A percentile compares a stretch with the other conserved stretches of the same genome.
Conservation (phyloP, 306 rosid species). For the Quillaja saponaria region DNA sequence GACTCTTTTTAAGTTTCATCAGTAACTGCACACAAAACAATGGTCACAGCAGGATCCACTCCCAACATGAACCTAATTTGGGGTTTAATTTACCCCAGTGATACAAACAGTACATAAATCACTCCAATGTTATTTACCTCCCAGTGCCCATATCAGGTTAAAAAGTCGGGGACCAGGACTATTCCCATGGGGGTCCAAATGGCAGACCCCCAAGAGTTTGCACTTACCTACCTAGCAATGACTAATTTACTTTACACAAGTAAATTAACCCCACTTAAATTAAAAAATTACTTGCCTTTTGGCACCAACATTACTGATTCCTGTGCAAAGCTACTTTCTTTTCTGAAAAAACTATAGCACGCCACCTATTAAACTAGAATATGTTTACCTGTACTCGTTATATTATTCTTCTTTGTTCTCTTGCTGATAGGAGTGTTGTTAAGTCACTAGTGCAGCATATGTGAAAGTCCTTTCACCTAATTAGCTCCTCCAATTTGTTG, state of each 20-base stretch:
- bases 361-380: constrained; percentile 37
- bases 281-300: constrained; percentile 53
- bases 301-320: constrained; percentile 43
- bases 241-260: constrained; percentile 33
- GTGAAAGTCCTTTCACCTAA: constrained; percentile 28
- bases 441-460: constrained; percentile 39
- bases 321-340: constrained; percentile 24
- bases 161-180: constrained; percentile 60
- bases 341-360: constrained; percentile 39
- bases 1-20: constrained; percentile 9
- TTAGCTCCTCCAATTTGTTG: constrained; percentile 51
- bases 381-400: constrained; percentile 35
- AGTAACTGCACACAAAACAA: constrained; percentile 27
- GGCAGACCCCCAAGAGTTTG: constrained; percentile 52
- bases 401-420: constrained; percentile 42
- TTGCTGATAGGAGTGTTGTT: constrained; percentile 39
- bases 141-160: constrained; percentile 66
- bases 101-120: constrained; percentile 39
- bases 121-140: constrained; percentile 34
- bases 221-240: constrained; percentile 46
- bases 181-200: constrained; percentile 56
- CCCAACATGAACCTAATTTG: constrained; percentile 56
- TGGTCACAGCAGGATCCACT: constrained; percentile 67
- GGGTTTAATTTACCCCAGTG: constrained; percentile 52
- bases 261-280: constrained; percentile 33